A percentile compares a stretch with the other conserved stretches of the same genome.
phyloP scores from a whole-genome alignment of 345 rosid species.

The Rhodamnia argentea region DNA sequence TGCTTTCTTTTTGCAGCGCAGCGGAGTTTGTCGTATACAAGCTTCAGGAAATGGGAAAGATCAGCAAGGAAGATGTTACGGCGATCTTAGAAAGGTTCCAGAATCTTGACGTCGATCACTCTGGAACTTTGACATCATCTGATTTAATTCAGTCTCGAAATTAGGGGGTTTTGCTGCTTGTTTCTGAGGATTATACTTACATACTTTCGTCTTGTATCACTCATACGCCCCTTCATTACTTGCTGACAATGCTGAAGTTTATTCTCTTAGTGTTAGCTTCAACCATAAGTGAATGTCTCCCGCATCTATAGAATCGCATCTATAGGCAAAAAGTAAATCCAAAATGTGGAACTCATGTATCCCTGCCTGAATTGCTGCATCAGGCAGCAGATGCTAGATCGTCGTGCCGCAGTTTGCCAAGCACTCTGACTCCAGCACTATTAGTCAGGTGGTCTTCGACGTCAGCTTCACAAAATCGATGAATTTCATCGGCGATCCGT shows the following conservation, averaged over 20 bases:
- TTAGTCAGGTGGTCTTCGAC: background rate
- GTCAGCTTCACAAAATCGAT: background rate
- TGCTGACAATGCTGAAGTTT: background rate
- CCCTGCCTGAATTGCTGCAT: background rate
- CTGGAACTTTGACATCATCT: conserved; percentile 30
- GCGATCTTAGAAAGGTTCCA: conserved; percentile 26
- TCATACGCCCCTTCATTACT: background rate
- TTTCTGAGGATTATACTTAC: background rate
- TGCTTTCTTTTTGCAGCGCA: conserved; percentile 10
- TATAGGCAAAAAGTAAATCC: background rate
- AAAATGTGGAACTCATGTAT: background rate
- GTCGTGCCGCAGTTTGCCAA: background rate
- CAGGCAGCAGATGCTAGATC: background rate
- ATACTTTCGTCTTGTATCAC: background rate
- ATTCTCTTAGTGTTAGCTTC: background rate
- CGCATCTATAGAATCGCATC: background rate
- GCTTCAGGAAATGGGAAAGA: conserved; percentile 42
- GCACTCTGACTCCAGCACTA: too few species aligned
- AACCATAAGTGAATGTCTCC: background rate
- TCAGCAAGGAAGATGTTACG: conserved; percentile 24
- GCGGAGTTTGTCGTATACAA: conserved; percentile 36
- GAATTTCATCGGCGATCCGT: background rate
- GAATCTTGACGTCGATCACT: conserved; percentile 31
- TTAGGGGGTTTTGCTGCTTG: background rate
- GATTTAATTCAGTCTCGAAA: conserved; percentile 5